Base-by-base conservation (phyloP, 805 yeast species). In the Candida ficus region DNA sequence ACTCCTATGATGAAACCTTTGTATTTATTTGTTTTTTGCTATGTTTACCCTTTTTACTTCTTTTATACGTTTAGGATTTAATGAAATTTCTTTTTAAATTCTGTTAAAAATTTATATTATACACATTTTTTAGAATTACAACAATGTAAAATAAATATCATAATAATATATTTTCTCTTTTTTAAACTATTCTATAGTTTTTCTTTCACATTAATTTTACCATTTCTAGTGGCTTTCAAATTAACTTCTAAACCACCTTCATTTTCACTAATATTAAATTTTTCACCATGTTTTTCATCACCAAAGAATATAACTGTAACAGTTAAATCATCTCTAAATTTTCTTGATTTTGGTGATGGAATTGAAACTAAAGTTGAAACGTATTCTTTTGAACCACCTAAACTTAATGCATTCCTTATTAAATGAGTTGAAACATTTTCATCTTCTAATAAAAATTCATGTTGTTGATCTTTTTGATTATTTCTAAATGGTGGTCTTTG, bases 261-360 rank as follows among this genome's bases (percentile, higher is more conserved):
- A 7, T 27, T 27, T 21, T 36, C 40, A 28, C 22, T 23, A 12
- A 18, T 25, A 7, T 17, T 34, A 9, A 22, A 21, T 4, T 32
- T 16, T 16, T 33, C 37, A n/a, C 39, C 30, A 12, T 37, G 32
- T 16, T 41, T 37, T 5, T 29, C 36, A 19, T 76, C 76, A 11
- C 95, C 95, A 59, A 93, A 93, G 63, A 93, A 93, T 3, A 91
- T 87, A 19, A 93, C 99, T 3, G 96, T 88, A 5, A 90, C 97
- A 1, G 98, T 90, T 57, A 93, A 71, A 61, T 93, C 99, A 64
- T 93, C 99, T 61, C 99, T 78, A 63, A 90, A 91, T 33, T 88
- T 74, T 63, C 99, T 78, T 17, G 96, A 83, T 51, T 84, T 74
- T 2, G 98, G 97, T 14, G 89, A 76, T 16, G 98, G 98, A 39